Conservation (phyloP, 768 basidiomycete genomes). For the Kondoa malvinella region DNA sequence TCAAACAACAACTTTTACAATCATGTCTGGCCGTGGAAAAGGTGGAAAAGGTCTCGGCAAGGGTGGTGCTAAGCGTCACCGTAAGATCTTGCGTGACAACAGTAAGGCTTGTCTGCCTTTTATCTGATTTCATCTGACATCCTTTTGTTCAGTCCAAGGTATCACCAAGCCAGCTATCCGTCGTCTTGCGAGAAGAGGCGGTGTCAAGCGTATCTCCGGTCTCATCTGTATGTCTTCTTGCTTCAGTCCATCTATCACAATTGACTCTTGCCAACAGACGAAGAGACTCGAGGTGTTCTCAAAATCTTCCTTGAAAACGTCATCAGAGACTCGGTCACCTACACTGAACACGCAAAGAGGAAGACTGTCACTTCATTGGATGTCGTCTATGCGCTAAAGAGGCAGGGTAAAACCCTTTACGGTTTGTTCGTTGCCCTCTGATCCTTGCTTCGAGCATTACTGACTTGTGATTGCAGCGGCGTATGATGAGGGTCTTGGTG, state of each 20-base stretch:
- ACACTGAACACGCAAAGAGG: constrained; percentile 87
- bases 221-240: constrained; percentile 37
- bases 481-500: background rate
- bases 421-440: constrained; percentile 45
- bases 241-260: background rate
- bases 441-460: background rate
- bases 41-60: constrained; percentile 40
- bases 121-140: background rate
- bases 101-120: constrained; percentile 49
- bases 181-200: constrained; percentile 46
- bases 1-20: constrained; percentile 22
- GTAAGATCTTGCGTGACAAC: constrained; percentile 36
- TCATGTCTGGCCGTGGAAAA: constrained; percentile 96
- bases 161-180: constrained; percentile 44
- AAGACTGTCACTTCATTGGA: constrained; percentile 80
- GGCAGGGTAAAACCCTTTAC: constrained; percentile 55
- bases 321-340: constrained; percentile 25
- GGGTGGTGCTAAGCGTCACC: constrained; percentile 33
- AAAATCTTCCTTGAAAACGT: constrained; percentile 53
- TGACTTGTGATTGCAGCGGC: background rate
- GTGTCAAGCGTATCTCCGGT: constrained; percentile 40
- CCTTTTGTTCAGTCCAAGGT: constrained; percentile 32
- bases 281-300: constrained; percentile 86
- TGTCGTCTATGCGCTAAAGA: constrained; percentile 41
- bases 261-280: constrained; percentile 34